phyloP scores from a whole-genome alignment of 768 basidiomycete genomes.

The Agaricus blazei region DNA sequence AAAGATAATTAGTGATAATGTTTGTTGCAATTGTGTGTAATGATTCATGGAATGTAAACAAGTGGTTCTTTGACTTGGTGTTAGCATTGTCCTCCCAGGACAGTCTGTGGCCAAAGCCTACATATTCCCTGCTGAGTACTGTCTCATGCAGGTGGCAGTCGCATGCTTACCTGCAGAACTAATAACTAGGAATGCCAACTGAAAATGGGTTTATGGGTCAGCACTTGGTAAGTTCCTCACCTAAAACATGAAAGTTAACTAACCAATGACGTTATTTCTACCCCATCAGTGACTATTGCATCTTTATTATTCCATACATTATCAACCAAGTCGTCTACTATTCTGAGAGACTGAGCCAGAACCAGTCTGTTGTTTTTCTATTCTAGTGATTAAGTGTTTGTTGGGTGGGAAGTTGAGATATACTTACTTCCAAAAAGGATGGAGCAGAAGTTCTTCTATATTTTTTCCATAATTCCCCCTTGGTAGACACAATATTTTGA shows the following conservation, averaged over 20 bases:
- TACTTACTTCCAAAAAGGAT: slow-evolving; percentile 56
- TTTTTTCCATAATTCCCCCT: slow-evolving; percentile 62
- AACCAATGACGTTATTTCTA: slow-evolving; percentile 52
- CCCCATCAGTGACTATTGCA: slow-evolving; percentile 34
- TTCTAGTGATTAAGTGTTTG: neutral
- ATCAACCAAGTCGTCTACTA: slow-evolving; percentile 37
- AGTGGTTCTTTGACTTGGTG: slow-evolving; percentile 35
- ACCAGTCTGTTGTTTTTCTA: slow-evolving; percentile 45
- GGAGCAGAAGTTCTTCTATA: slow-evolving; percentile 59
- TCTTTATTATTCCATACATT: slow-evolving; percentile 17
- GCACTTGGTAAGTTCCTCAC: neutral
- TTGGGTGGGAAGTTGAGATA: neutral
- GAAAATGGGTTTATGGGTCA: neutral
- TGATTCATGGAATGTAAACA: slow-evolving; percentile 45
- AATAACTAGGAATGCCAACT: slow-evolving; percentile 56
- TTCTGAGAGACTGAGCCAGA: slow-evolving; percentile 39
- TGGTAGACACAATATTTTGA: slow-evolving; percentile 57
- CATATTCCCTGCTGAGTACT: neutral
- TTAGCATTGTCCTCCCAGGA: slow-evolving; percentile 39
- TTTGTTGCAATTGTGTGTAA: slow-evolving; percentile 38
- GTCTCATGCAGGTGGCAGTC: neutral
- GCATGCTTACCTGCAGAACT: slow-evolving; percentile 39
- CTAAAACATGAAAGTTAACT: slow-evolving; percentile 6
- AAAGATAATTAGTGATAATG: slow-evolving; percentile 28
- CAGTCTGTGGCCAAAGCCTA: slow-evolving; percentile 48